Conservation (phyloP, 2,329 filamentous ascomycete species). For the Phoma herbarum region DNA sequence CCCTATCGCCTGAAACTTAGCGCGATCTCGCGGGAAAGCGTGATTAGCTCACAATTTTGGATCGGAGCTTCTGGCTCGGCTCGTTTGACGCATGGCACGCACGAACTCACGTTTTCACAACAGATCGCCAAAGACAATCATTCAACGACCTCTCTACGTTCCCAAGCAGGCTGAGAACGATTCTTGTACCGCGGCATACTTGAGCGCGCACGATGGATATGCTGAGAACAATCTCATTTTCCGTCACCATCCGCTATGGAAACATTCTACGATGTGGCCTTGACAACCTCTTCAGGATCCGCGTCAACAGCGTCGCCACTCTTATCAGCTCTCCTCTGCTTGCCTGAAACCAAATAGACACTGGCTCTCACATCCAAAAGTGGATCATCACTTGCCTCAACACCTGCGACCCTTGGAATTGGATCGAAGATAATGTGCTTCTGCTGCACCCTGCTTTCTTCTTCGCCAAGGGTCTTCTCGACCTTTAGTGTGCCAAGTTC, state of each 20-base stretch:
- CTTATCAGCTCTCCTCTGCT: conserved; percentile 59
- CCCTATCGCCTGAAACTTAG: background rate
- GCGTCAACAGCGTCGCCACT: conserved; percentile 15
- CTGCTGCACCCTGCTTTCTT: conserved; percentile 56
- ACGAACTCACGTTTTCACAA: background rate
- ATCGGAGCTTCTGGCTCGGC: background rate
- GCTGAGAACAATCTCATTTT: no score
- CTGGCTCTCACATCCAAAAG: conserved; percentile 65
- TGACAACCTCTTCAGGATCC: conserved; percentile 1
- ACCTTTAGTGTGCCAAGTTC: conserved; percentile 61
- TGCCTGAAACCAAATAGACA: conserved; percentile 65
- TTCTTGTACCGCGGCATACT: no score
- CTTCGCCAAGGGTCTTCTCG: conserved; percentile 52
- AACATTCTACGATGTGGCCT: conserved; percentile 1
- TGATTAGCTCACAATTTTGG: background rate
- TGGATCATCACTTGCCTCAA: conserved; percentile 64
- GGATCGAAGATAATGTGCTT: conserved; percentile 67
- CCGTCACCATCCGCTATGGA: no score
- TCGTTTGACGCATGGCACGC: background rate
- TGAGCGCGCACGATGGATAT: no score
- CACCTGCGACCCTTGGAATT: conserved; percentile 62
- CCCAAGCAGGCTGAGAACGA: no score
- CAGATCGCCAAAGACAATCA: no score
- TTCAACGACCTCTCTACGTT: no score
- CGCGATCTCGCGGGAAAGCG: background rate